phyloP scores from a whole-genome alignment of 176 grass and related monocot species.

The Ananas comosus region DNA sequence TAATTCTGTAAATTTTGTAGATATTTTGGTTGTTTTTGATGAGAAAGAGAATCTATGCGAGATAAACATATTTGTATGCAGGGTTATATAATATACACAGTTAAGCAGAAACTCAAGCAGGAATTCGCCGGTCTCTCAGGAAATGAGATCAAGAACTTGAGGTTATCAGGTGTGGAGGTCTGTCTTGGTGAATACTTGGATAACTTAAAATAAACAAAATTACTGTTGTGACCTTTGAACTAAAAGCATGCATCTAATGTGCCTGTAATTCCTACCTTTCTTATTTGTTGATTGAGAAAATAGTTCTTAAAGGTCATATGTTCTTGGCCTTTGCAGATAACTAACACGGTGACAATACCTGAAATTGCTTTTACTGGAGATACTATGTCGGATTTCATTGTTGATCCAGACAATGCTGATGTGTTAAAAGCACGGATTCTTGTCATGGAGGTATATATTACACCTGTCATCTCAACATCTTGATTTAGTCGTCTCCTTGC shows the following conservation, averaged over 20 bases:
- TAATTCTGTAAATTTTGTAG: background rate
- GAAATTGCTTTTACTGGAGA: constrained; percentile 94
- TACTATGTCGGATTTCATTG: constrained; percentile 86
- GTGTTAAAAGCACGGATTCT: constrained; percentile 55
- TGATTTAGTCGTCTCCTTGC: no score
- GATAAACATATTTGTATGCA: constrained; percentile 18
- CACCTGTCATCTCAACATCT: background rate
- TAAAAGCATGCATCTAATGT: background rate
- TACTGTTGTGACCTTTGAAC: background rate
- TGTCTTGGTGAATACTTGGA: constrained; percentile 24
- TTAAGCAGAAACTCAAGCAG: constrained; percentile 88
- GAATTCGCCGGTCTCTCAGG: constrained; percentile 58
- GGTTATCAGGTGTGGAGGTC: constrained; percentile 81
- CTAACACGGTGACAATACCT: constrained; percentile 52
- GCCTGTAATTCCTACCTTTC: background rate
- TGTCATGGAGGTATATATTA: constrained; percentile 54
- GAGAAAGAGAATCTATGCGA: background rate
- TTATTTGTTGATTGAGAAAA: background rate
- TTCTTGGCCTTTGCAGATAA: constrained; percentile 33
- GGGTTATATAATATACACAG: constrained; percentile 73
- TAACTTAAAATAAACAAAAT: background rate
- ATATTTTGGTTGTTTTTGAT: background rate
- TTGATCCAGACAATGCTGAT: constrained; percentile 73
- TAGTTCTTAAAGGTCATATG: background rate
- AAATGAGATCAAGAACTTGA: constrained; percentile 73